A percentile compares a stretch with the other conserved stretches of the same genome.
These are phyloP conservation scores for Trichoderma lentiforme DNA, from an alignment of 2,329 filamentous ascomycete genomes.

Conservation along the genomic window DNA sequence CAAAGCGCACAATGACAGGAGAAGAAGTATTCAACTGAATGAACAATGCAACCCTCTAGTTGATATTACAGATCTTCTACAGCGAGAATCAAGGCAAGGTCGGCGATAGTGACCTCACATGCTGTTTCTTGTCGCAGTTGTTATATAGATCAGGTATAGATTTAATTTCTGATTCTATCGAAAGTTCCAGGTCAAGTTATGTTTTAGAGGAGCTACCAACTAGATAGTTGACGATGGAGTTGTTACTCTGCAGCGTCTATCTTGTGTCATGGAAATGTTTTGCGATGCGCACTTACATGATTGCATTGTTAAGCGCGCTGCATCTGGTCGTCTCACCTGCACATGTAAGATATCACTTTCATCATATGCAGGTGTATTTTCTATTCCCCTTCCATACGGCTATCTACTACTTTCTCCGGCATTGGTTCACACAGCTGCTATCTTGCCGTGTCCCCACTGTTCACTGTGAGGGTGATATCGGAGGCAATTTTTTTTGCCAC, in stretches of 20 bases:
- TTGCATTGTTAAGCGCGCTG: not conserved
- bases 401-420: not conserved
- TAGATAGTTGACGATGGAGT: not conserved
- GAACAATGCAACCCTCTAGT: too few species aligned
- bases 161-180: too few species aligned
- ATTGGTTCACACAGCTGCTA: not conserved
- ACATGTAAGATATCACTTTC: not conserved
- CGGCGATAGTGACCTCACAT: not conserved
- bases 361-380: not conserved
- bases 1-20: not conserved
- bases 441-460: not conserved
- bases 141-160: not conserved
- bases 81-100: not conserved
- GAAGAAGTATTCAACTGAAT: not conserved
- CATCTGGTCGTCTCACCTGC: not conserved
- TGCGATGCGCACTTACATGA: not conserved
- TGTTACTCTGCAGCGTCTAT: not conserved
- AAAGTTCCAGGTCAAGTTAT: too few species aligned
- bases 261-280: not conserved
- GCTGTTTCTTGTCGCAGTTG: not conserved
- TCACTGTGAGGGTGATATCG: not conserved
- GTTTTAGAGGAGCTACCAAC: too few species aligned
- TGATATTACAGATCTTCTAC: not conserved
- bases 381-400: not conserved
- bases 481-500: not conserved